Conservation (phyloP, 2,329 filamentous ascomycete genomes). For the Myriosclerotinia duriaeana region DNA sequence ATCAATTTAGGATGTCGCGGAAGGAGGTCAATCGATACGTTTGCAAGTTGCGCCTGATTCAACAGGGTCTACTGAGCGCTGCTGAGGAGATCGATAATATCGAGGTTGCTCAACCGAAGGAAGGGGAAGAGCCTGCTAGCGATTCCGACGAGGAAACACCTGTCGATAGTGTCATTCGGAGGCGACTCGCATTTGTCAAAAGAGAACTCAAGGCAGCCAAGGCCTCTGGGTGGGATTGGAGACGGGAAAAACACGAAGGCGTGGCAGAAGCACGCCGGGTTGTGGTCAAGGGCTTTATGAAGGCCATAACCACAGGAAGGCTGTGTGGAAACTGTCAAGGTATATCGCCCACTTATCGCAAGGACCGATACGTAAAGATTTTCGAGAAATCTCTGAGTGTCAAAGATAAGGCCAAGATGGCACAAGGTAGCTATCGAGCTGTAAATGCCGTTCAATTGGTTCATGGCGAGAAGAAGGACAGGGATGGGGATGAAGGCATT, state of each 20-base stretch:
- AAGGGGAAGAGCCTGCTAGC: slow-evolving; percentile 29
- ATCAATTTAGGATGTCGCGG: slow-evolving; percentile 76
- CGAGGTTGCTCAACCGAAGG: slow-evolving; percentile 34
- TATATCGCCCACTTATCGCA: slow-evolving; percentile 79
- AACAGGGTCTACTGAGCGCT: slow-evolving; percentile 75
- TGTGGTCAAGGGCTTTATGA: slow-evolving; percentile 79
- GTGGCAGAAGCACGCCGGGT: slow-evolving; percentile 72
- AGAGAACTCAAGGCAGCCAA: slow-evolving; percentile 62
- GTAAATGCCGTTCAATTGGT: slow-evolving; percentile 40
- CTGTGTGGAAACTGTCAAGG: slow-evolving; percentile 67
- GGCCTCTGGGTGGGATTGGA: slow-evolving; percentile 46
- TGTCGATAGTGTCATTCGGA: slow-evolving; percentile 51
- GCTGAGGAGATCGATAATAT: slow-evolving; percentile 53
- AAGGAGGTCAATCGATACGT: slow-evolving; percentile 74
- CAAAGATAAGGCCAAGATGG: slow-evolving; percentile 78
- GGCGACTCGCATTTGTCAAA: slow-evolving; percentile 68
- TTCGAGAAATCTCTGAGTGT: slow-evolving; percentile 77
- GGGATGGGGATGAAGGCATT: slow-evolving; percentile 61
- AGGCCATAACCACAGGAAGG: slow-evolving; percentile 66
- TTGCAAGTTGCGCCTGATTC: slow-evolving; percentile 82
- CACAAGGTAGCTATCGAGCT: slow-evolving; percentile 59
- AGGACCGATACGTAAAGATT: slow-evolving; percentile 89
- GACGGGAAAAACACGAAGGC: slow-evolving; percentile 72
- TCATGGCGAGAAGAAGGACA: slow-evolving; percentile 44
- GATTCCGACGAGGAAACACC: slow-evolving; percentile 42